Evolutionary conservation across 1,139 yeast species (phyloP).

Genomic region (Arxiozyma slooffiae): DNA sequence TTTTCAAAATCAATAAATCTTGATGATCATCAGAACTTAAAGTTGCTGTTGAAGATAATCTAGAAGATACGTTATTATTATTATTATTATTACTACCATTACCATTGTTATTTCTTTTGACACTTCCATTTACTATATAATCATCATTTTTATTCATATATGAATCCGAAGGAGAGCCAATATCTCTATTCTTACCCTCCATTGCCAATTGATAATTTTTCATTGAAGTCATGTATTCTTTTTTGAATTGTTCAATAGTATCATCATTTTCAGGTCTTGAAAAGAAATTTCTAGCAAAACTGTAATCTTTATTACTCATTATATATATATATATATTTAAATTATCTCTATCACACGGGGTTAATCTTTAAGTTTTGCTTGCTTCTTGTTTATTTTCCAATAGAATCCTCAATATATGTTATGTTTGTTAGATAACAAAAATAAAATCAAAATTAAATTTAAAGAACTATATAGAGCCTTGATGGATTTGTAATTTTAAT

Average conservation of each 20-base stretch:
- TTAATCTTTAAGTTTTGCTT: too few species aligned
- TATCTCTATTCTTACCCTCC: background rate
- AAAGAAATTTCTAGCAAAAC: constrained; percentile 12
- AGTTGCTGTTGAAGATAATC: constrained; percentile 4
- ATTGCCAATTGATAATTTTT: constrained; percentile 8
- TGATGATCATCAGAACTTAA: constrained; percentile 1
- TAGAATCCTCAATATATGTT: too few species aligned
- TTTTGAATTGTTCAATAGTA: constrained; percentile 24
- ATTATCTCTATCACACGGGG: background rate
- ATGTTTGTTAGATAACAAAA: too few species aligned
- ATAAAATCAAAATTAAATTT: too few species aligned
- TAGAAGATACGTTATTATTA: constrained; percentile 12
- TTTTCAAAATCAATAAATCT: background rate
- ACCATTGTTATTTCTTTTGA: background rate
- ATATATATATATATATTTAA: background rate
- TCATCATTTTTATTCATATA: background rate
- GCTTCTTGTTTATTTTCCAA: background rate
- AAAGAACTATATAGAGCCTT: too few species aligned
- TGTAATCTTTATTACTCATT: constrained; percentile 1
- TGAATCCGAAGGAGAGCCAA: background rate
- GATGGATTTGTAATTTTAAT: too few species aligned
- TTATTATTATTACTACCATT: background rate
- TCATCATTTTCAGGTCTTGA: constrained; percentile 24
- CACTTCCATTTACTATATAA: background rate
- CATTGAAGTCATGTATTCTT: constrained; percentile 24